Conservation (phyloP, 192 early-diverging fungal species). For the Podila minutissima region DNA sequence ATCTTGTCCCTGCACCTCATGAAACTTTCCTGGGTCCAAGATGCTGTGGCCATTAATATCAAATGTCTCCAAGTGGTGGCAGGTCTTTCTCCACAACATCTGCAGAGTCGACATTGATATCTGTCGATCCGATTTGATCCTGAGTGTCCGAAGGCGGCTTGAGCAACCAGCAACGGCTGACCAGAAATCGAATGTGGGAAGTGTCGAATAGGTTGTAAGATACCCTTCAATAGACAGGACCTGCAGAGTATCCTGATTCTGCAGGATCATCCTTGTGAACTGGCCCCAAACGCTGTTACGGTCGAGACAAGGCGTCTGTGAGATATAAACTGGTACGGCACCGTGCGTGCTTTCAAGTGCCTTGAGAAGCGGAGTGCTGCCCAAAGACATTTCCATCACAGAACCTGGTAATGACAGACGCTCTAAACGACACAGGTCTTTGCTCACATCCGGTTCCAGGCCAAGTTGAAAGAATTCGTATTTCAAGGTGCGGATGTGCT, state of each 20-base stretch:
- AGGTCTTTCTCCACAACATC: not conserved
- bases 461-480: conserved; percentile 1
- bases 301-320: not conserved
- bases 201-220: not conserved
- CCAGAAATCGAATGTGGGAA: not conserved
- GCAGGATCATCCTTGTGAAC: not conserved
- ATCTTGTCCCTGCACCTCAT: not conserved
- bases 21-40: not conserved
- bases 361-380: not conserved
- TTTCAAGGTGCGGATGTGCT: not conserved
- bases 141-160: not conserved
- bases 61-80: not conserved
- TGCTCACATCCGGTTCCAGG: not conserved
- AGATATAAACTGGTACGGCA: not conserved
- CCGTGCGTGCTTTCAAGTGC: not conserved
- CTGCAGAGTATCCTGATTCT: not conserved
- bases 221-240: not conserved
- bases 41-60: not conserved
- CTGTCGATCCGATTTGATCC: not conserved
- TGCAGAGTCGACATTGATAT: not conserved
- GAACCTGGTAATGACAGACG: not conserved
- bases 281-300: not conserved
- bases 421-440: not conserved
- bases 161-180: not conserved
- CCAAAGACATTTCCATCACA: not conserved